Conservation (phyloP, 1,284 basidiomycete species). For the Microbotryum silenes-acaulis region DNA sequence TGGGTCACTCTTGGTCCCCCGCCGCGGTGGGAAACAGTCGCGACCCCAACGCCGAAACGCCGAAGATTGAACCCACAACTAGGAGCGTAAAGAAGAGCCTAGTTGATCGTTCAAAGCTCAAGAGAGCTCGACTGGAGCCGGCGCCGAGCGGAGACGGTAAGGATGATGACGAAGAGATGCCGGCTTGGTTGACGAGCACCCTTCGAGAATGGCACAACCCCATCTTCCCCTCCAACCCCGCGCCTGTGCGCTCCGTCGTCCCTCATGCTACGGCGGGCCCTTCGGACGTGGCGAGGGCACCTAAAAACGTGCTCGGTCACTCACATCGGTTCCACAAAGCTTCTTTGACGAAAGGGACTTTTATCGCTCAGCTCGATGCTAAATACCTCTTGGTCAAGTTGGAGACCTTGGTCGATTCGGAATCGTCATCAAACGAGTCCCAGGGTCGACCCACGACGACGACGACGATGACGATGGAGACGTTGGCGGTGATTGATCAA, state of each 20-base stretch:
- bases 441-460: neutral
- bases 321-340: conserved; percentile 11
- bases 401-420: neutral
- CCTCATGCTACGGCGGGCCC: neutral
- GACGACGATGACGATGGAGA: conserved; percentile 20
- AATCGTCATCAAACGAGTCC: no score
- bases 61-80: neutral
- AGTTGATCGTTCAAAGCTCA: conserved; percentile 8
- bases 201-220: conserved; percentile 40
- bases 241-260: conserved; percentile 6
- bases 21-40: neutral
- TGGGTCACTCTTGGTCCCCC: conserved; percentile 32
- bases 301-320: neutral
- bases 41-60: neutral
- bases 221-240: conserved; percentile 19
- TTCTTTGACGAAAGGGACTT: conserved; percentile 26
- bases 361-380: conserved; percentile 74
- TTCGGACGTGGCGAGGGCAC: neutral
- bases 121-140: neutral
- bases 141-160: neutral
- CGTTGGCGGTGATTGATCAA: conserved; percentile 76
- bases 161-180: conserved; percentile 33
- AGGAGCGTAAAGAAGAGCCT: neutral
- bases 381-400: conserved; percentile 71
- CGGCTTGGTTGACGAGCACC: conserved; percentile 52